These are phyloP conservation scores for Myxozyma geophila DNA, from an alignment of 805 yeast genomes.

Conservation along the genomic window DNA sequence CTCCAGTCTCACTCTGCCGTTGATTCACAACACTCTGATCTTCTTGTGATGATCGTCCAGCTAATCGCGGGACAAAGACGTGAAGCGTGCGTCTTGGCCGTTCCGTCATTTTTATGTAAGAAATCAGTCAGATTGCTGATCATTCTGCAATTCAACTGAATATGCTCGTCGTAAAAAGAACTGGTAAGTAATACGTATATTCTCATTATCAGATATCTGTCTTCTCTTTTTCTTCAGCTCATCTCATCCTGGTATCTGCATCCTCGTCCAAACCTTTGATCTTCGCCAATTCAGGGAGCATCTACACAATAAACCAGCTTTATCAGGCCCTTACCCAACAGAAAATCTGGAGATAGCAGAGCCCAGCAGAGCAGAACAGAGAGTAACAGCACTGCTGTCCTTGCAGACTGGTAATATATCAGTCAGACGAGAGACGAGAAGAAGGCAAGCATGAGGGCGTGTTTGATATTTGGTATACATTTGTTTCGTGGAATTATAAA, in stretches of 20 bases:
- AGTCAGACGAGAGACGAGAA: background rate
- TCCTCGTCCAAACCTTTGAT: no score
- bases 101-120: background rate
- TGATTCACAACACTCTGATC: background rate
- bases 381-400: no score
- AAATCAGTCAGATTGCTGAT: background rate
- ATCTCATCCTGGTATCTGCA: no score
- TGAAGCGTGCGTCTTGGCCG: background rate
- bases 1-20: background rate
- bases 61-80: background rate
- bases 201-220: no score
- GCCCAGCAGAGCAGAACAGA: background rate
- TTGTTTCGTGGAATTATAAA: constrained; percentile 53
- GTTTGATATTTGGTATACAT: constrained; percentile 18
- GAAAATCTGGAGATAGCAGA: background rate
- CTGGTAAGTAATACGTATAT: background rate
- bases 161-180: background rate
- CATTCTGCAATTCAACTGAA: background rate
- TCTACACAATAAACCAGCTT: background rate
- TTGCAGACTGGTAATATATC: background rate
- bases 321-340: background rate
- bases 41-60: background rate
- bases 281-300: no score
- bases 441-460: background rate
- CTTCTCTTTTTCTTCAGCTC: no score